Base-by-base conservation (phyloP, 148 eudicot species). In the Rhododendron ovatum region DNA sequence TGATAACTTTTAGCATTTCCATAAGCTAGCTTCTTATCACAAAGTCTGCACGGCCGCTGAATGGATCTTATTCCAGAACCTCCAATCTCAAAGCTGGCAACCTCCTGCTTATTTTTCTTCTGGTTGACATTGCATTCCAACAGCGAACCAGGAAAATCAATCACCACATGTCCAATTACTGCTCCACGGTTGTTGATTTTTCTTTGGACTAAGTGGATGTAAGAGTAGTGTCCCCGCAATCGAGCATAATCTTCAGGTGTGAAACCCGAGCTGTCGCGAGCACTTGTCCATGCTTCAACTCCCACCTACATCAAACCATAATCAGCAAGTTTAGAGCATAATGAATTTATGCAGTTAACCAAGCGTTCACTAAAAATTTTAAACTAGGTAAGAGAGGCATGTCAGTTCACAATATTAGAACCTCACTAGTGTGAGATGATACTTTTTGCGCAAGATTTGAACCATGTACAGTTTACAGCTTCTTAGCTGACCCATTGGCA, bases 181-280 rank as follows among this genome's bases (percentile, higher is more conserved):
- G 89, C 78, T 43, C 78, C 89, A 83, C 88, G 81, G 84, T 89
- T 89, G 6, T 89, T 89, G 4, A 87, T 88, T 87, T 93, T 94
- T 78, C 78, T 84, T 80, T 91, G 88, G 35, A 93, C 91, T 24
- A 94, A 83, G 80, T 88, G 87, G 85, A 91, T 90, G 88, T 95
- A 95, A 2, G 91, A 84, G 88, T 88, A 90, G 83, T 92, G 92
- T 55, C 96, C 95, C 87, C 95, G 90, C 85, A 94, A 71, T 85
- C 88, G 86, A 22, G 98, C 98, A 78, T 95, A 94, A 84, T 94
- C 95, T 63, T 88, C 85, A 6, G 98, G 98, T 43, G 98, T 93
- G 87, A 91, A 84, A 81, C 98, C 98, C 0, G 91, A 90, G 83
- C 92, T 89, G 89, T 93, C 97, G 50, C 87, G 90, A 0, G 91